Evolutionary conservation across 1,284 basidiomycete species (phyloP), one percentile per base, ranked within the genome.

Genomic region (Boletus sp.): DNA sequence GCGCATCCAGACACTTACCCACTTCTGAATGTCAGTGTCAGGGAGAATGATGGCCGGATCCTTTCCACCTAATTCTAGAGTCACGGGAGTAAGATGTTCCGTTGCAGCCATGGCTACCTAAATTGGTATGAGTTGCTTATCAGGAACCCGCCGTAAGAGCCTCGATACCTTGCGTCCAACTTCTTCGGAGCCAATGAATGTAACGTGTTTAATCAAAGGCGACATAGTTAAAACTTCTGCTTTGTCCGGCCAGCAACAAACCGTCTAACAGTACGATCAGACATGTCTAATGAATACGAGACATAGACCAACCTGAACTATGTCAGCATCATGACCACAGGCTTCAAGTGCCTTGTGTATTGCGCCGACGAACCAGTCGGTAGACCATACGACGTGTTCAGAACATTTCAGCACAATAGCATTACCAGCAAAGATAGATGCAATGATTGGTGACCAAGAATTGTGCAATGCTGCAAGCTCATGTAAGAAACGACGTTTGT

Each of bases 151-250:
- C 31, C 8, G 44, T 19, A 10, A 2, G 33, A 38, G n/a, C n/a
- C 19, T 17, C 13, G 75, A 46, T 49, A 94, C 94, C 77, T 91
- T 89, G 52, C 90, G 86, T 30, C 96, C 97, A 44, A 98, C 89
- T 38, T 83, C 80, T 72, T 98, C 97, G 19, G 93, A 95, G 23
- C 97, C 97, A 76, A 99, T 98, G 75, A 97, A 95, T 43, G 87
- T 88, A 60, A 93, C 91, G 66, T 93, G 90, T 68, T 90, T 90
- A 63, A 99, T 90, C 35, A 84, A 72, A 0, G 89, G 86, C 37
- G 94, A 93, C 59, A 79, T 84, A 1, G 95, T 98, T 52, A 99
- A 76, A 1, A 85, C 86, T 56, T 91, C 86, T 4, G 94, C 97
- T 62, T 93, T 84, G 49, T 94, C 90, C 0, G 97, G 96, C 70